Evolutionary conservation across 2,329 filamentous ascomycete species (phyloP), one percentile per base, ranked within the genome.

Genomic region (Akanthomyces lecanii): DNA sequence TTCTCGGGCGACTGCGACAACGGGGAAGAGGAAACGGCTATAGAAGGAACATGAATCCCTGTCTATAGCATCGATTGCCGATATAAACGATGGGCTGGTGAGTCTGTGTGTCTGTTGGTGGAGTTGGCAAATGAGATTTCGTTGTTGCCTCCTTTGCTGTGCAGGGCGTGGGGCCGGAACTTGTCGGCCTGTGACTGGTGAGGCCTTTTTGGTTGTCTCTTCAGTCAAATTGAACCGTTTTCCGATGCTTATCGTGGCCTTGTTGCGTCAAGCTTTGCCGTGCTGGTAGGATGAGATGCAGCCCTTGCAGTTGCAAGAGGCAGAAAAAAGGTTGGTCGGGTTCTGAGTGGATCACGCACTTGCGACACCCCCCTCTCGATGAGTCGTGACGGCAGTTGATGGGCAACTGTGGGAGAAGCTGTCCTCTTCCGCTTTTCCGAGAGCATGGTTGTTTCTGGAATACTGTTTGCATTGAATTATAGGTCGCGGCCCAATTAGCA

Each of bases 1-100:
- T n/a, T n/a, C 45, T n/a, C 4, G 11, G 16, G 23, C 23, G 38
- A 23, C 38, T 25, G 23, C 23, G 14, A 33, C 42, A 18, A 21
- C 16, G 16, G 48, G 30, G 25, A 33, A n/a, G 38, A 25, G 5
- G 7, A 56, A 42, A 47, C 3, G 23, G 23, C 7, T 12, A 56
- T 18, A 16, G 25, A 33, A 38, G n/a, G 53, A 44, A 44, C 25
- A 10, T 36, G n/a, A 23, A 44, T 18, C 57, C 57, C 44, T 60
- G 47, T 60, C 57, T 52, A 60, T 60, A 52, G 48, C 23, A 42
- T 48, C 47, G 47, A 60, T 33, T 28, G 36, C 57, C 47, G 44
- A 59, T 52, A 23, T 12, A 51, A 60, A 51, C 57, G 36, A 50
- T 40, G 57, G 47, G 23, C 23, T n/a, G 57, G n/a, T 44, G 40